Percentiles rank a stretch among this genome's conserved stretches.
These are phyloP conservation scores for Glycine soja DNA, from an alignment of 306 rosid species.

Conservation along the genomic window DNA sequence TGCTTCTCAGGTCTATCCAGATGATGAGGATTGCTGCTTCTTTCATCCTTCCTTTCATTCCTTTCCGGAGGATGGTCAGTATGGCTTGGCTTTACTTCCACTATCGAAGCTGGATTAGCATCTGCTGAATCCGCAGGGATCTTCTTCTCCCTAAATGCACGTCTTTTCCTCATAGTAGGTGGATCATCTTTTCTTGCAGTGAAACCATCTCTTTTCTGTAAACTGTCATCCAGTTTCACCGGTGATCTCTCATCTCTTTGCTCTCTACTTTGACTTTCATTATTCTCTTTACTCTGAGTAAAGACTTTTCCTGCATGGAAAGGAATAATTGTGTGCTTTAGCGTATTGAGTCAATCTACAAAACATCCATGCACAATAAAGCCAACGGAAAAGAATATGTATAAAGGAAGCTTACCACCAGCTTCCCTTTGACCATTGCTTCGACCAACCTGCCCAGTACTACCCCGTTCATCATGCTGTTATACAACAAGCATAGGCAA, in stretches of 20 bases:
- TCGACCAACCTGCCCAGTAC: constrained; percentile 66
- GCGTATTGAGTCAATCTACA: constrained; percentile 15
- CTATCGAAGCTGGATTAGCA: constrained; percentile 53
- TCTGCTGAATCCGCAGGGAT: constrained; percentile 55
- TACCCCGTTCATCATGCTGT: constrained; percentile 75
- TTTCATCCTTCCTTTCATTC: constrained; percentile 72
- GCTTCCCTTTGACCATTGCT: constrained; percentile 59
- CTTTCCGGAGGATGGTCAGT: constrained; percentile 53
- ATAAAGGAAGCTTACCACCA: constrained; percentile 60
- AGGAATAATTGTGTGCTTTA: background rate
- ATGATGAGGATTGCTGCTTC: constrained; percentile 59
- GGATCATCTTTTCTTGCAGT: constrained; percentile 62
- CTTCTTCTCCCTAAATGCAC: constrained; percentile 91
- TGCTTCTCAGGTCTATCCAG: constrained; percentile 64
- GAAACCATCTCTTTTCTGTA: constrained; percentile 62
- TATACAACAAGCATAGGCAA: constrained; percentile 73
- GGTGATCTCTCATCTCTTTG: constrained; percentile 63
- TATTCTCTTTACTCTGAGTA: constrained; percentile 57
- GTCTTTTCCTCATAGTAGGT: constrained; percentile 69
- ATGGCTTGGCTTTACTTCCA: constrained; percentile 57
- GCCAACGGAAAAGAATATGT: background rate
- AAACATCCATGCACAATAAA: constrained; percentile 39
- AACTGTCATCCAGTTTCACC: constrained; percentile 49
- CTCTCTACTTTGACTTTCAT: constrained; percentile 52
- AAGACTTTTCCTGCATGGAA: constrained; percentile 41